Percentiles rank a stretch among this genome's conserved stretches.
phyloP scores from a whole-genome alignment of 371 early-diverging fungal genomes.

The Mortierella sp. region DNA sequence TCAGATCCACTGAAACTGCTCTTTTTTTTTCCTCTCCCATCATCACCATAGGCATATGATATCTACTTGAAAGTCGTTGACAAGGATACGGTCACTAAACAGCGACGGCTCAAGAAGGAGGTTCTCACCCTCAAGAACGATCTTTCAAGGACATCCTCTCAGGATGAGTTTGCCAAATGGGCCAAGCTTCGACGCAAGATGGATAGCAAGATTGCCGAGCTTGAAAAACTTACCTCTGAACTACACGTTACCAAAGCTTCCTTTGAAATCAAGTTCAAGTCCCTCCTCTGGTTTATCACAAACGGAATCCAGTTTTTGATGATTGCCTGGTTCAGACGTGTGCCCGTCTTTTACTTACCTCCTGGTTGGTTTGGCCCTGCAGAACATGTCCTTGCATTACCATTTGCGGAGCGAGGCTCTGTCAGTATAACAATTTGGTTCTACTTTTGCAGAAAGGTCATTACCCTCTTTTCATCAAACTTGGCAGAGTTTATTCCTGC shows the following conservation, averaged over 20 bases:
- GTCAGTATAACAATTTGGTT: slow-evolving; percentile 83
- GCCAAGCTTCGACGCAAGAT: slow-evolving; percentile 90
- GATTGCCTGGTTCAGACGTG: slow-evolving; percentile 75
- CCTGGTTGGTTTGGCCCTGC: slow-evolving; percentile 88
- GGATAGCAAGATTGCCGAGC: slow-evolving; percentile 76
- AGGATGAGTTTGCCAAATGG: slow-evolving; percentile 97
- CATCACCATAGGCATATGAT: slow-evolving; percentile 61
- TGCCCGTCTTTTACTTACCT: slow-evolving; percentile 87
- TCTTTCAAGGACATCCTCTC: slow-evolving; percentile 74
- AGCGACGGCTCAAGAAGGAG: slow-evolving; percentile 69
- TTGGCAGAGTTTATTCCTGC: slow-evolving; percentile 48
- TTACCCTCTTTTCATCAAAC: slow-evolving; percentile 57
- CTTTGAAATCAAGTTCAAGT: slow-evolving; percentile 84
- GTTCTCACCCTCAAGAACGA: slow-evolving; percentile 71
- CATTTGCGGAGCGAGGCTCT: slow-evolving; percentile 85
- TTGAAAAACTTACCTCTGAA: slow-evolving; percentile 71
- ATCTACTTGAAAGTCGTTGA: slow-evolving; percentile 60
- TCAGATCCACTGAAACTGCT: background rate
- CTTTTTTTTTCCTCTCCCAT: background rate
- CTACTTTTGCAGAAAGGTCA: slow-evolving; percentile 72
- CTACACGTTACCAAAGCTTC: slow-evolving; percentile 75
- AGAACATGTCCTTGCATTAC: slow-evolving; percentile 75
- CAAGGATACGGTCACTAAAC: slow-evolving; percentile 62
- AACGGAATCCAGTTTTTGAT: slow-evolving; percentile 79
- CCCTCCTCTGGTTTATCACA: slow-evolving; percentile 76